Base-by-base conservation (phyloP, 306 rosid genomes). In the Datisca glomerata region DNA sequence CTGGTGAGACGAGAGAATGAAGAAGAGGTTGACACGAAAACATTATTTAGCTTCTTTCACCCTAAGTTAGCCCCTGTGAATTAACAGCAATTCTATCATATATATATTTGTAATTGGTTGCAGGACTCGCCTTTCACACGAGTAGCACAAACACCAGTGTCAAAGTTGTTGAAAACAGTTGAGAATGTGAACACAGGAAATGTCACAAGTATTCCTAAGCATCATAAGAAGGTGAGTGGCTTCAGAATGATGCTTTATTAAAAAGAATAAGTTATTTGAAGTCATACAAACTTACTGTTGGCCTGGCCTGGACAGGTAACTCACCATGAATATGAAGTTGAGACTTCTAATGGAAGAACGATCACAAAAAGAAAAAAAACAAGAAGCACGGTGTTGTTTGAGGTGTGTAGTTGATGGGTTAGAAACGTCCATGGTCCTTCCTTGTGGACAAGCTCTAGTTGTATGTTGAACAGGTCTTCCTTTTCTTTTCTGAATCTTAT, bases 271-370 rank as follows among this genome's bases (percentile, higher is more conserved):
- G n/a, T n/a, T n/a, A n/a, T n/a, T n/a, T n/a, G n/a, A n/a, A n/a
- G 6, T 36, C 54, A 8, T 21, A 21, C 17, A 48, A 48, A 21
- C 8, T 48, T 13, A 33, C 31, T 48, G 31, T 50, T 69, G 41
- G 57, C 45, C 41, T 55, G 45, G 23, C 41, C n/a, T n/a, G n/a
- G 33, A 4, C 72, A 89, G 98, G 95, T 84, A 47, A 89, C 94
- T 60, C 91, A 64, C 57, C 93, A 39, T 41, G 98, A 89, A 65
- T 89, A 89, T 64, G 91, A 84, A 71, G 93, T 80, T 42, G 95
- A 89, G 71, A 89, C 98, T 65, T 66, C 79, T 45, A 84, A 89
- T 68, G 98, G 98, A 60, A 72, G 91, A 73, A 77, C 86, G 49
- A 65, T 77, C 61, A 81, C 91, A 39, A 89, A 80, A 60, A 73